These are phyloP conservation scores for Viridothelium virens DNA, from an alignment of 495 filamentous ascomycete species.

Conservation along the genomic window DNA sequence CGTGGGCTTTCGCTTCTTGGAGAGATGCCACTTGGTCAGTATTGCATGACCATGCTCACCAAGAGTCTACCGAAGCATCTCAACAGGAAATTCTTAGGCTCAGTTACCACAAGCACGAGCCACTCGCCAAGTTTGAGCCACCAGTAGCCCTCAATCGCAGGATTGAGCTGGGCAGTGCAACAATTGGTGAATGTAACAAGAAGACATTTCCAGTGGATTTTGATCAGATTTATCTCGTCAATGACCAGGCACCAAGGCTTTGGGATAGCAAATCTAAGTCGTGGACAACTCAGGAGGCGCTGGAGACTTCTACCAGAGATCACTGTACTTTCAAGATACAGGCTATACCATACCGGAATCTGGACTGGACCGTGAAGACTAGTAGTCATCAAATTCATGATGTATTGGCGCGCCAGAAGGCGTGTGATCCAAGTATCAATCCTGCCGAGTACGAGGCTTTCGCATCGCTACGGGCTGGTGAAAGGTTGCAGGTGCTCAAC, in stretches of 20 bases:
- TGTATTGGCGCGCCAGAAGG: constrained; percentile 22
- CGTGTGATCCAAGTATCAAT: constrained; percentile 23
- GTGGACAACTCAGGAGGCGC: neutral
- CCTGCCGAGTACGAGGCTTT: constrained; percentile 27
- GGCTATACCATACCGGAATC: constrained; percentile 7
- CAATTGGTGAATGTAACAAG: neutral
- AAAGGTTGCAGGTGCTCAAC: constrained; percentile 27
- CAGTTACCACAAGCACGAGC: no score
- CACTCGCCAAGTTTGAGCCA: no score
- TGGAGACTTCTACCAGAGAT: constrained; percentile 8
- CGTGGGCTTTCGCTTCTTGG: constrained; percentile 45
- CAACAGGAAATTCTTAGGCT: no score
- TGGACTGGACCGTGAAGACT: constrained; percentile 17
- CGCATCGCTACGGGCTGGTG: constrained; percentile 21
- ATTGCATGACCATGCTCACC: constrained; percentile 20
- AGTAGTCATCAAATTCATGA: constrained; percentile 19
- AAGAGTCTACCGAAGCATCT: no score
- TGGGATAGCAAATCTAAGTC: constrained; percentile 13
- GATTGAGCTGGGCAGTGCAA: no score
- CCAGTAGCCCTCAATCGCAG: no score
- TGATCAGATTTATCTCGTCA: constrained; percentile 20
- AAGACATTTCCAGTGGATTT: neutral
- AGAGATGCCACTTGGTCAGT: constrained; percentile 45
- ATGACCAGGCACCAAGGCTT: constrained; percentile 20
- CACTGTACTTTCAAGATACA: constrained; percentile 24